phyloP scores from a whole-genome alignment of 2,329 filamentous ascomycete species.

The Graphilbum sp. region DNA sequence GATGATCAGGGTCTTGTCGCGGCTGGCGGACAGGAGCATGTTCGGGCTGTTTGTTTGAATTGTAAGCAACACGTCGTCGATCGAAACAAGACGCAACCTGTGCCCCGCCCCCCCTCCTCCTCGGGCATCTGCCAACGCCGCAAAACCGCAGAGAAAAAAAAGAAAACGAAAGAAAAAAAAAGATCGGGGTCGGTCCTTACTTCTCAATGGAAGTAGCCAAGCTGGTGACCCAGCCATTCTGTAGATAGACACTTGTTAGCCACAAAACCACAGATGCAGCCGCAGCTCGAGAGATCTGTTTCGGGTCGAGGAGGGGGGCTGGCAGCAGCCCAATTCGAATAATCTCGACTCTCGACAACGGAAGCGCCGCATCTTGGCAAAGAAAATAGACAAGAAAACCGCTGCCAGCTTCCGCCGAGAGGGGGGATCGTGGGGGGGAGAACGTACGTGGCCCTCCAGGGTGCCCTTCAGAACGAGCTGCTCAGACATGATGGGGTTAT shows the following conservation, averaged over 20 bases:
- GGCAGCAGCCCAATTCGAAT: too few relatives aligned
- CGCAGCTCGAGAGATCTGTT: too few relatives aligned
- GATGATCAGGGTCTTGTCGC: constrained; percentile 99
- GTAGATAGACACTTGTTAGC: constrained; percentile 12
- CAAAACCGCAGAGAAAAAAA: background rate
- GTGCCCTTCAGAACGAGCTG: constrained; percentile 92
- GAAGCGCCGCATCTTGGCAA: too few relatives aligned
- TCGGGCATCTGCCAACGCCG: background rate
- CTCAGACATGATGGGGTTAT: constrained; percentile 56
- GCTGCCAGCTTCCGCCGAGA: too few relatives aligned
- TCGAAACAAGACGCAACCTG: background rate
- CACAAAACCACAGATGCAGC: too few relatives aligned
- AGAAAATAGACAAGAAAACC: too few relatives aligned
- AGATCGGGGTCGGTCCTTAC: constrained; percentile 34
- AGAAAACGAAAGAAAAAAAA: background rate
- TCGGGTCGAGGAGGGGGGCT: too few relatives aligned
- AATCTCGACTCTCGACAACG: too few relatives aligned
- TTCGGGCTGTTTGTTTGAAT: constrained; percentile 54
- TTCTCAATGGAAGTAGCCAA: constrained; percentile 98
- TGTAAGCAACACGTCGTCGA: background rate
- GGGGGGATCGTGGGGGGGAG: too few relatives aligned
- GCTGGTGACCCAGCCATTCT: constrained; percentile 97
- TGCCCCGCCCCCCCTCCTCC: background rate
- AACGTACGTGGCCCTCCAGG: constrained; percentile 84
- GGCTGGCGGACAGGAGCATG: constrained; percentile 95